These are phyloP conservation scores for Paramecium tetraurelia DNA, from an alignment of 73 alveolate species.

Conservation along the genomic window DNA sequence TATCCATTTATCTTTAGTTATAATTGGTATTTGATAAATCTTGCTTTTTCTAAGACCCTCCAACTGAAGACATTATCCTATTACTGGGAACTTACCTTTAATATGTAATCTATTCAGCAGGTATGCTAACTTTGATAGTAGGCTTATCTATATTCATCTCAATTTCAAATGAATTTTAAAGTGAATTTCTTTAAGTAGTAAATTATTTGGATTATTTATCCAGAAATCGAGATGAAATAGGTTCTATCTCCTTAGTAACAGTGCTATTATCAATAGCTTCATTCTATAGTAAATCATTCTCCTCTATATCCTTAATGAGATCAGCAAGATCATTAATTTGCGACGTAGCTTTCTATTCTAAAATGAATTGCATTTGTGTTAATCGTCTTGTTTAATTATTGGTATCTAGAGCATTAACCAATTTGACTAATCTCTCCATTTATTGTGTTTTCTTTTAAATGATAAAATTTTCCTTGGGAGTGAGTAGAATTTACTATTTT, in stretches of 20 bases:
- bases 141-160: not conserved
- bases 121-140: not conserved
- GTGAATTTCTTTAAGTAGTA: not conserved
- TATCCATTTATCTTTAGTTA: not conserved
- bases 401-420: not conserved
- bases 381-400: not conserved
- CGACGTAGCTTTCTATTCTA: not conserved
- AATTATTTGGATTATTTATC: not conserved
- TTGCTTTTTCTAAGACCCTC: not conserved
- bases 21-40: not conserved
- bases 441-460: not conserved
- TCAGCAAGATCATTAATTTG: not conserved
- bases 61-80: not conserved
- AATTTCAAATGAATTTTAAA: not conserved
- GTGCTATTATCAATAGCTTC: not conserved
- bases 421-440: conserved; percentile 12
- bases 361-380: not conserved
- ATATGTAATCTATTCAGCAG: not conserved
- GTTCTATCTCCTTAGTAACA: not conserved
- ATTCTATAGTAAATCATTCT: not conserved
- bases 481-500: not conserved
- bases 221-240: not conserved
- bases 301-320: not conserved
- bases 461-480: not conserved
- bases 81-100: not conserved